phyloP scores from a whole-genome alignment of 495 filamentous ascomycete genomes.

The Coniosporium apollinis region DNA sequence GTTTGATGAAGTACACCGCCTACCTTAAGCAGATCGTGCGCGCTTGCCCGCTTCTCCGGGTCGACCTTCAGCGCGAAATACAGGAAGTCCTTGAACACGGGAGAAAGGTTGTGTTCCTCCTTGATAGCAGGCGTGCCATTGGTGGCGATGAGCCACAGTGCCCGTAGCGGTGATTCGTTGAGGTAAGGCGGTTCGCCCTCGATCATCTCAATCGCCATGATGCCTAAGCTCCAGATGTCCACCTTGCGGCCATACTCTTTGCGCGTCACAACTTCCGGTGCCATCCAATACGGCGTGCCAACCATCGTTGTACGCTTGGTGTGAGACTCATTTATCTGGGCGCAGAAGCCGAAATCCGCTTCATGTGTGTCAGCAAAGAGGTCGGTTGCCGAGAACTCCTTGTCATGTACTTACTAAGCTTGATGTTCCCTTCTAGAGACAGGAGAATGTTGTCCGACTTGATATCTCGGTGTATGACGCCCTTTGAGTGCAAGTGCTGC shows the following conservation, averaged over 20 bases:
- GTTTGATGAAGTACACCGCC: constrained; percentile 14
- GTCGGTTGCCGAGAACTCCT: too few species aligned
- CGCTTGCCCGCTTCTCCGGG: constrained; percentile 87
- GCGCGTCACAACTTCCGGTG: constrained; percentile 87
- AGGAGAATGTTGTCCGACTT: constrained; percentile 97
- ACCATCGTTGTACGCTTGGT: constrained; percentile 99
- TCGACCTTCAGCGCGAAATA: constrained; percentile 86
- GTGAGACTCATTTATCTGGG: constrained; percentile 92
- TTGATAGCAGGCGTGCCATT: constrained; percentile 94
- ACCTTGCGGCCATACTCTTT: constrained; percentile 98
- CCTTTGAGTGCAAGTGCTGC: constrained; percentile 92
- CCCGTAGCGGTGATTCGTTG: constrained; percentile 84
- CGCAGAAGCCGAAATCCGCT: constrained; percentile 99
- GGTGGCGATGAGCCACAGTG: constrained; percentile 90
- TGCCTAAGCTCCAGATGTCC: constrained; percentile 95
- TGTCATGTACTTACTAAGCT: constrained; percentile 58
- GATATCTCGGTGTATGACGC: constrained; percentile 95
- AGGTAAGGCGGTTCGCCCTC: constrained; percentile 96
- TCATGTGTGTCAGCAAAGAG: too few species aligned
- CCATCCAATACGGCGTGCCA: constrained; percentile 99
- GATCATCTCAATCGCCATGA: constrained; percentile 99
- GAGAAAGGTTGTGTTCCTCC: constrained; percentile 67
- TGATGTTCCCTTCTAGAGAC: constrained; percentile 91
- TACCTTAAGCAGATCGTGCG: constrained; percentile 82
- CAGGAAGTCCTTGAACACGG: constrained; percentile 76